Evolutionary conservation across 306 rosid species (phyloP).

Genomic region (Cicer arietinum): DNA sequence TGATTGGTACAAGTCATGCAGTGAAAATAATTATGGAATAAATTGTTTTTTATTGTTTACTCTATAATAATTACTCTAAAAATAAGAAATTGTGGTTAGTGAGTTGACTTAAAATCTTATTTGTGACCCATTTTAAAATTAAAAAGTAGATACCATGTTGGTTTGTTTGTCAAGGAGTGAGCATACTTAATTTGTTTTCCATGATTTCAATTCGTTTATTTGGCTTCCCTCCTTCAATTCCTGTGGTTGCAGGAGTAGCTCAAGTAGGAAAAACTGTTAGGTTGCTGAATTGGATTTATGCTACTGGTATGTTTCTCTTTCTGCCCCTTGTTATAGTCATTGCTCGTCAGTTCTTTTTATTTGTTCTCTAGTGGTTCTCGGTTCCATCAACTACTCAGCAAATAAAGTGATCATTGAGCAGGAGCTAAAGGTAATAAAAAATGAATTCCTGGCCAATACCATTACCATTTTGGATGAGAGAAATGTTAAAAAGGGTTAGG

Average conservation of each 20-base stretch:
- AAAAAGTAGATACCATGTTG: not conserved
- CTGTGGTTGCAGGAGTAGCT: conserved; percentile 74
- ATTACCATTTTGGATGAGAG: conserved; percentile 27
- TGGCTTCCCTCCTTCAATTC: conserved; percentile 53
- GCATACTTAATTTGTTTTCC: conserved; percentile 17
- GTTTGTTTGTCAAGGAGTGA: not conserved
- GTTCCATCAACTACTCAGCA: not conserved
- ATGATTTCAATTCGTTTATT: conserved; percentile 20
- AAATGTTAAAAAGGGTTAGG: conserved; percentile 4
- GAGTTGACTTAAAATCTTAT: not conserved
- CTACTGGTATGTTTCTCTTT: conserved; percentile 67
- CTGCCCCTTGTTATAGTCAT: conserved; percentile 26
- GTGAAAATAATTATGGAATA: not conserved
- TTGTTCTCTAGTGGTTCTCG: conserved; percentile 22
- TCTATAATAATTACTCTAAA: not conserved
- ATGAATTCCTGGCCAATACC: conserved; percentile 31
- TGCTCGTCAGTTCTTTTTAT: conserved; percentile 24
- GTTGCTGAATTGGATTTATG: conserved; percentile 61
- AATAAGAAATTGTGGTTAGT: not conserved
- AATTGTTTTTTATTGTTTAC: not conserved
- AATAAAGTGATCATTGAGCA: conserved; percentile 19
- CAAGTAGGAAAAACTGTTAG: conserved; percentile 59
- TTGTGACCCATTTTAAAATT: not conserved
- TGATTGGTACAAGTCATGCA: conserved; percentile 19
- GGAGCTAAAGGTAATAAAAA: conserved; percentile 29